A percentile compares a stretch with the other conserved stretches of the same genome.
Conservation (phyloP, 2,329 filamentous ascomycete genomes). For the Xylariaceae sp. region DNA sequence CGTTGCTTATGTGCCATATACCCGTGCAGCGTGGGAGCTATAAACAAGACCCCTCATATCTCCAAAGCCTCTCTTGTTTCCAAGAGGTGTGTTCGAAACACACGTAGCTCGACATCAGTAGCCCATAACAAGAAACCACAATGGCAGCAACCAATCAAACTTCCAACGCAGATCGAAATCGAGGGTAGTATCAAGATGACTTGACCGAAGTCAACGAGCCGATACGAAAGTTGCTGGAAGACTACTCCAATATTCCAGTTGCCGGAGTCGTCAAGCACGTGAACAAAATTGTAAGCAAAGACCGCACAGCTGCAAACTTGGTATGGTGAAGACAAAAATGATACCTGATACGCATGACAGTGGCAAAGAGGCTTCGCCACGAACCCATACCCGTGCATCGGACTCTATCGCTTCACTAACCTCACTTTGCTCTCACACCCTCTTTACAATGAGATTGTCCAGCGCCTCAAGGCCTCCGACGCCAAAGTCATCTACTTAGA, state of each 20-base stretch:
- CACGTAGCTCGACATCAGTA: too few species aligned
- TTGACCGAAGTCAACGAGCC: constrained; percentile 15
- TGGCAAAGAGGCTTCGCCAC: constrained; percentile 12
- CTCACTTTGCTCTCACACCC: constrained; percentile 13
- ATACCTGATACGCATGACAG: constrained; percentile 2
- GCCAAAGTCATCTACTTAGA: constrained; percentile 17
- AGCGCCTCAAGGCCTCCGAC: constrained; percentile 4
- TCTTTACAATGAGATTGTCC: constrained; percentile 10
- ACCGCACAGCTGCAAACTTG: too few species aligned
- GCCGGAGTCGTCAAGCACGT: constrained; percentile 15
- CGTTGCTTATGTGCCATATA: too few species aligned
- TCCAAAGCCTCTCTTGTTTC: too few species aligned
- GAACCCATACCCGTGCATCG: constrained; percentile 17
- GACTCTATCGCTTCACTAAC: constrained; percentile 14
- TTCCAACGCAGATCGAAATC: constrained; percentile 8
- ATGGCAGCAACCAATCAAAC: constrained; percentile 15
- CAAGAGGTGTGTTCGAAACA: too few species aligned
- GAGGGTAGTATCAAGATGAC: constrained; percentile 14
- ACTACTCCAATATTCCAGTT: constrained; percentile 14
- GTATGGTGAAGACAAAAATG: too few species aligned
- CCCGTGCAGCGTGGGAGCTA: too few species aligned
- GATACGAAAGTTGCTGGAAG: constrained; percentile 15
- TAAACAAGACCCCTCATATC: too few species aligned
- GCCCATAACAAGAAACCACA: too few species aligned
- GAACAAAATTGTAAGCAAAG: constrained; percentile 13